Evolutionary conservation across 768 basidiomycete genomes (phyloP).

Genomic region (Leccinum imitatum): DNA sequence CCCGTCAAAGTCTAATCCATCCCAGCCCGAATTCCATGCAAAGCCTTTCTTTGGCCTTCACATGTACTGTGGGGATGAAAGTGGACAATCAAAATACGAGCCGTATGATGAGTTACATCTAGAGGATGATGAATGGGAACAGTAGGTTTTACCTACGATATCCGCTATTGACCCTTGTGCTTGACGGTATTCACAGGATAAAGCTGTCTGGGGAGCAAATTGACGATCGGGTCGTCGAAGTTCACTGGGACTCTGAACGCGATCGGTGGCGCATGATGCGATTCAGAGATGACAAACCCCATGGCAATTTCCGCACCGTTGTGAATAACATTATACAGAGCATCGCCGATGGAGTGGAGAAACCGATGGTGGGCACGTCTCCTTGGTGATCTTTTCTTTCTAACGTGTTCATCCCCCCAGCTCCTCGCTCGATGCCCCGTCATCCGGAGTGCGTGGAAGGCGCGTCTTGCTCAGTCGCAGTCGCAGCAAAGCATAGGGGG

Average conservation of each 20-base stretch:
- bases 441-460: conserved; percentile 77
- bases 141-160: conserved; percentile 47
- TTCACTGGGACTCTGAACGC: conserved; percentile 75
- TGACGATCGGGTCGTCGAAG: conserved; percentile 94
- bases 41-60: conserved; percentile 87
- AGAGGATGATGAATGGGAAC: conserved; percentile 90
- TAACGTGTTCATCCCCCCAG: conserved; percentile 39
- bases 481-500: conserved; percentile 26
- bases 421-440: conserved; percentile 61
- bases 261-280: conserved; percentile 88
- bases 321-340: conserved; percentile 89
- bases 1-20: conserved; percentile 48
- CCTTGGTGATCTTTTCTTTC: conserved; percentile 4
- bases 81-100: conserved; percentile 62
- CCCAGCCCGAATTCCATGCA: conserved; percentile 72
- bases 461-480: conserved; percentile 47
- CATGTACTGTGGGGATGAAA: conserved; percentile 75
- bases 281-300: conserved; percentile 89
- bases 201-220: conserved; percentile 82
- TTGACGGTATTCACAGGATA: conserved; percentile 51
- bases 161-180: background rate
- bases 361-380: conserved; percentile 62
- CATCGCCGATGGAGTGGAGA: conserved; percentile 93
- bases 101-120: conserved; percentile 84
- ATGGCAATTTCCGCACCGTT: conserved; percentile 84